phyloP scores from a whole-genome alignment of 1,284 basidiomycete genomes.

The Leccinum pachyderme region DNA sequence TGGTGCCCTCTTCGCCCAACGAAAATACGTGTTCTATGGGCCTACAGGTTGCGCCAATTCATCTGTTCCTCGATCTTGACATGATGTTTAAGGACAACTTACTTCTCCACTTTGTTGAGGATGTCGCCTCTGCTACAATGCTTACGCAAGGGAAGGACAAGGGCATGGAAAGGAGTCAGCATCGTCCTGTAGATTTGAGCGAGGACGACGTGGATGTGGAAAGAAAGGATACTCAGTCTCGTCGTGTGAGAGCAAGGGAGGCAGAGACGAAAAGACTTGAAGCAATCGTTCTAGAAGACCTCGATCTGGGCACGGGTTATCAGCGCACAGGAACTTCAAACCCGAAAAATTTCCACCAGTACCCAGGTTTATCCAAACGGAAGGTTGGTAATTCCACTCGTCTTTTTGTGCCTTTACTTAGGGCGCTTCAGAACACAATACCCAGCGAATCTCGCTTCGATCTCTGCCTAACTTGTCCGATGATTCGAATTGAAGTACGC shows the following conservation, averaged over 20 bases:
- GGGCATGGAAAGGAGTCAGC: background rate
- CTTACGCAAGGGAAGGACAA: conserved; percentile 14
- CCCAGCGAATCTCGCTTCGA: conserved; percentile 4
- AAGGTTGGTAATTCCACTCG: conserved; percentile 23
- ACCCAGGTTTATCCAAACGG: conserved; percentile 3
- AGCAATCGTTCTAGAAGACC: conserved; percentile 52
- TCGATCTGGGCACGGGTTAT: conserved; percentile 52
- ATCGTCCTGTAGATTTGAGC: conserved; percentile 3
- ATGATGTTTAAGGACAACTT: conserved; percentile 38
- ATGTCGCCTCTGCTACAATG: conserved; percentile 20
- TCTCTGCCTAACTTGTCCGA: conserved; percentile 38
- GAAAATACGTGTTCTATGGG: conserved; percentile 26
- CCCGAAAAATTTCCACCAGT: conserved; percentile 7
- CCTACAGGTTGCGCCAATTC: conserved; percentile 56
- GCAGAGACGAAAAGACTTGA: conserved; percentile 44
- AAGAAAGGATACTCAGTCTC: conserved; percentile 16
- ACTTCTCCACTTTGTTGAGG: conserved; percentile 29
- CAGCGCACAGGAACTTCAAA: conserved; percentile 20
- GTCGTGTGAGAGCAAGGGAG: conserved; percentile 30
- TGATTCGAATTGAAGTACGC: conserved; percentile 61
- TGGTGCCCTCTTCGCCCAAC: background rate
- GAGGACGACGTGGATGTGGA: conserved; percentile 17
- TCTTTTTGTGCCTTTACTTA: conserved; percentile 9
- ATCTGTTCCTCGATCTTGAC: conserved; percentile 74
- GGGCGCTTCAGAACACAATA: conserved; percentile 12